Evolutionary conservation across 2,329 filamentous ascomycete genomes (phyloP), one percentile per base, ranked within the genome.

Genomic region (Cercospora nicotianae): DNA sequence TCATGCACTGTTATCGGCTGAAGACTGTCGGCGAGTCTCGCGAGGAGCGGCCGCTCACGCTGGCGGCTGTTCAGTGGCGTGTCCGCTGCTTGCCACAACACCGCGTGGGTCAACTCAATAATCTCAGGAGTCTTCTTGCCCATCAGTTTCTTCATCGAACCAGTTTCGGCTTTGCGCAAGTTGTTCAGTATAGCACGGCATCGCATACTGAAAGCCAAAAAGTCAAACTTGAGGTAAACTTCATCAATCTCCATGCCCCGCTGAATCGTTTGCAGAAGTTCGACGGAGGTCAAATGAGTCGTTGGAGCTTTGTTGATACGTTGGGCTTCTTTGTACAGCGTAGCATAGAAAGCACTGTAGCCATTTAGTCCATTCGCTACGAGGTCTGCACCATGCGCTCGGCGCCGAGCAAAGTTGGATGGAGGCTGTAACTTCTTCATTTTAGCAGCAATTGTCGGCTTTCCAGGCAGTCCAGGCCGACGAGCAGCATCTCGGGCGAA

Each of bases 21-120:
- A 18, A 61, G 12, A 16, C 13, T 18, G 10, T 61, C 30, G 20
- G 59, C 59, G 36, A 61, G 7, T 28, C 33, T 42, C 10, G 36
- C 33, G 23, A 61, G 33, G 16, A 42, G 23, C 26, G 20, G 59
- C 16, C 33, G 18, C 26, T 42, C 59, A 9, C 10, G 18, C 48
- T 7, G 5, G 7, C 36, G 33, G 23, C 36, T 45, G 20, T n/a
- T 23, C 18, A 42, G 59, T 7, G 31, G 28, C 26, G 26, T 58
- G 18, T 61, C 59, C 9, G 59, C 59, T 3, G 59, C 59, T n/a
- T 61, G 33, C 59, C 59, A 61, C 16, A 61, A 26, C 33, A 48
- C 26, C 5, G 59, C 31, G 23, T 61, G 33, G 6, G 39, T 48
- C 20, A 48, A 16, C 10, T 61, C 59, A 12, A 48, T 26, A 3